Conservation (phyloP, 2,329 filamentous ascomycete genomes). For the Paraphaeosphaeria sporulosa region DNA sequence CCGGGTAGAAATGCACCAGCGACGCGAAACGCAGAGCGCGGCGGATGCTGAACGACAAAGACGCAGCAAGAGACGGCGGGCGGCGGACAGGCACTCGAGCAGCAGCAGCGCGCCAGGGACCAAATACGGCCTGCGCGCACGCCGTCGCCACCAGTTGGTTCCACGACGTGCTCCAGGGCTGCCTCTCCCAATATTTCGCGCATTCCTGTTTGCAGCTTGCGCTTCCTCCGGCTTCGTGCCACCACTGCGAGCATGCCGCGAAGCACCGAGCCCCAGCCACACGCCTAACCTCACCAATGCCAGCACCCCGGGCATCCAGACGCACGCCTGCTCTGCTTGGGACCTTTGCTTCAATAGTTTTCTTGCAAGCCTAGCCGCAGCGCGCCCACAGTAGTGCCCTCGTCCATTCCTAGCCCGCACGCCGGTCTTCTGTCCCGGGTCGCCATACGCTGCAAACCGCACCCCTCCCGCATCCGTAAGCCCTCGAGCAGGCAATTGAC, state of each 20-base stretch:
- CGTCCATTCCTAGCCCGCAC: background rate
- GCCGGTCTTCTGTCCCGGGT: background rate
- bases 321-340: background rate
- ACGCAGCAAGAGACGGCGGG: background rate
- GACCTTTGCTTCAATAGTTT: background rate
- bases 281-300: background rate
- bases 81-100: too few relatives aligned
- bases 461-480: background rate
- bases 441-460: conserved; percentile 6
- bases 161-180: background rate
- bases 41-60: background rate
- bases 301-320: background rate
- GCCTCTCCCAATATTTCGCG: background rate
- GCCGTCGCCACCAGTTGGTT: conserved; percentile 1
- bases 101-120: background rate
- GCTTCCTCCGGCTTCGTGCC: conserved; percentile 2
- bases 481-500: background rate
- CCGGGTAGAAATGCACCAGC: conserved; percentile 13
- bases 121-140: background rate
- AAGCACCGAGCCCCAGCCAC: conserved; percentile 1
- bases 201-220: conserved; percentile 1
- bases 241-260: conserved; percentile 2
- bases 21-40: conserved; percentile 8
- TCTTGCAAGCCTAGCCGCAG: background rate
- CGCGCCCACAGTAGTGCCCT: background rate